Evolutionary conservation across 176 grass and related monocot genomes (phyloP).

Genomic region (Alopecurus myosuroides): DNA sequence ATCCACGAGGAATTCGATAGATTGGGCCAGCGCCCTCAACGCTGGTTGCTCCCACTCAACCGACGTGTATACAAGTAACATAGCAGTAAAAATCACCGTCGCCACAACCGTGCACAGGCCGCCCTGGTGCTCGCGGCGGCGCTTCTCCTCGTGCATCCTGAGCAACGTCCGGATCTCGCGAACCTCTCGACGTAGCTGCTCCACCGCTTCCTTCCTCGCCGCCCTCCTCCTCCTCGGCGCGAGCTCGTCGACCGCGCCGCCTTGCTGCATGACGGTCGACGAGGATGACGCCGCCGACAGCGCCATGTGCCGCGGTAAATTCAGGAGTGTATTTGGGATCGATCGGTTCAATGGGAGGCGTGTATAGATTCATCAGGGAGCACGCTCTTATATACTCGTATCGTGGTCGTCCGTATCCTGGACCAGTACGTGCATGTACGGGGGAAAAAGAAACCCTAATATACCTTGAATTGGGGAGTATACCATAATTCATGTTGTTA

Average conservation of each 20-base stretch:
- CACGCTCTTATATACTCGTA: background rate
- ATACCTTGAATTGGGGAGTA: too few species aligned
- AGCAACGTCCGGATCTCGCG: background rate
- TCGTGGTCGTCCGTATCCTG: background rate
- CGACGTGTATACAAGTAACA: background rate
- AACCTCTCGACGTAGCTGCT: background rate
- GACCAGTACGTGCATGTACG: background rate
- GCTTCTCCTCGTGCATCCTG: background rate
- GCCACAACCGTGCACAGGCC: background rate
- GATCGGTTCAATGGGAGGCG: background rate
- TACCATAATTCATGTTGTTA: too few species aligned
- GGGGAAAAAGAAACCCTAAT: too few species aligned
- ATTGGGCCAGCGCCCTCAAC: background rate
- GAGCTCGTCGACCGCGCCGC: background rate
- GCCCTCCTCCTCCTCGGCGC: background rate
- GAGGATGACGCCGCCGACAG: background rate
- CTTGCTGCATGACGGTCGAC: background rate
- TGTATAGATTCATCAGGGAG: background rate
- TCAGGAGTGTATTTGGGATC: background rate
- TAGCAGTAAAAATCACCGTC: background rate
- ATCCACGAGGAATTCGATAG: background rate
- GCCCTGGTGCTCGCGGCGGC: background rate
- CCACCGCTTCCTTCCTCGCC: background rate
- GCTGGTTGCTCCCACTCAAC: background rate
- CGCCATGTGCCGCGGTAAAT: background rate